These are phyloP conservation scores for Fremontodendron californicum DNA, from an alignment of 345 rosid species.

Conservation along the genomic window DNA sequence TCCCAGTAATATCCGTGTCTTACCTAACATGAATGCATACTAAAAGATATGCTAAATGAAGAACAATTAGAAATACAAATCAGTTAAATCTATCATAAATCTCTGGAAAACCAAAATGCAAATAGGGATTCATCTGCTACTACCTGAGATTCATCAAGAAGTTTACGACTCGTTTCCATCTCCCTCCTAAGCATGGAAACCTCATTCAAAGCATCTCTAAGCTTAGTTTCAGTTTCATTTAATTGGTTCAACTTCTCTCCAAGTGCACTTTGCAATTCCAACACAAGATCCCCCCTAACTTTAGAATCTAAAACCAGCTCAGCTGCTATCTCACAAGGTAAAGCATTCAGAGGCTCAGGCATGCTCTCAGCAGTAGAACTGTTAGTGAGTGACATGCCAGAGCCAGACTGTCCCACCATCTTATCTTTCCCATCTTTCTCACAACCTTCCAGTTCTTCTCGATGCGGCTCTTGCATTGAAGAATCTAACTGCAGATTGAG, in stretches of 20 bases:
- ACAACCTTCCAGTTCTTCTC: conserved; percentile 36
- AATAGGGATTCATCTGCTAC: not conserved
- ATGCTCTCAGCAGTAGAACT: conserved; percentile 92
- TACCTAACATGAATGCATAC: not conserved
- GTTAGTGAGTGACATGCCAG: conserved; percentile 66
- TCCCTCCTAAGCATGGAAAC: conserved; percentile 60
- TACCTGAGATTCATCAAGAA: conserved; percentile 98
- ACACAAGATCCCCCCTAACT: conserved; percentile 34
- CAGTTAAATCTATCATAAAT: not conserved
- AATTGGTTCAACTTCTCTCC: conserved; percentile 55
- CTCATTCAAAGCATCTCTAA: conserved; percentile 71
- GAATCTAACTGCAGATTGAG: conserved; percentile 70
- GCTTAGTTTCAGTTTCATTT: conserved; percentile 62
- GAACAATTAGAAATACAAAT: not conserved
- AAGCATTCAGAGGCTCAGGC: conserved; percentile 42
- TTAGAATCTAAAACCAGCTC: conserved; percentile 39
- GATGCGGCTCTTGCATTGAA: conserved; percentile 77
- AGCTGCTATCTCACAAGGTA: conserved; percentile 40
- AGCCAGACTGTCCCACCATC: conserved; percentile 43
- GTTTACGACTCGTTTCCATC: conserved; percentile 69
- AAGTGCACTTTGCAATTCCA: conserved; percentile 54
- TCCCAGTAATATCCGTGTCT: not conserved
- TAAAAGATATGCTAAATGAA: not conserved
- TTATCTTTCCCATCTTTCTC: conserved; percentile 68
- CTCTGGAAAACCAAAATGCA: conserved; percentile 11